These are phyloP conservation scores for Cystofilobasidium bisporidii DNA, from an alignment of 768 basidiomycete species.

Conservation along the genomic window DNA sequence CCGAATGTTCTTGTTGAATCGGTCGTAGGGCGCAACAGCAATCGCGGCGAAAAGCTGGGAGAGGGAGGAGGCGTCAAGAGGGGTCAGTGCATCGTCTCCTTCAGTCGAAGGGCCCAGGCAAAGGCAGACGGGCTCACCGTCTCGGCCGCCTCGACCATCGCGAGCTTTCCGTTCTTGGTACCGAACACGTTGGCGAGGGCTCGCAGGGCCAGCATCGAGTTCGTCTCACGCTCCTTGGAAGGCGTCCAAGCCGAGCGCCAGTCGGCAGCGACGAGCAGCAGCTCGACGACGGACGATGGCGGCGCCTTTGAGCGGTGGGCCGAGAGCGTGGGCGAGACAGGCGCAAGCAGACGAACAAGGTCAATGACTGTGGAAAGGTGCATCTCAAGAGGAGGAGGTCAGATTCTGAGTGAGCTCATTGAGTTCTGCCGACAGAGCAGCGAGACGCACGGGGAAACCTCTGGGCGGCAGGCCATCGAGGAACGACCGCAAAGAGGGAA, in stretches of 20 bases:
- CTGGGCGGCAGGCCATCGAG: constrained; percentile 29
- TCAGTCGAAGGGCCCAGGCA: constrained; percentile 13
- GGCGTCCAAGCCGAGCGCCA: constrained; percentile 48
- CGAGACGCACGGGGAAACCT: constrained; percentile 27
- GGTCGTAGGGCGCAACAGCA: constrained; percentile 42
- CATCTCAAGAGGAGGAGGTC: too few species aligned
- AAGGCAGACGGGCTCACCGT: constrained; percentile 27
- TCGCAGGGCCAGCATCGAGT: constrained; percentile 67
- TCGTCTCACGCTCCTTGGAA: constrained; percentile 69
- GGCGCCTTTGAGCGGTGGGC: constrained; percentile 41
- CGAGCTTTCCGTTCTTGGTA: constrained; percentile 34
- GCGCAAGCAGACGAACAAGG: constrained; percentile 64
- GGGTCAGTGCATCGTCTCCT: background rate
- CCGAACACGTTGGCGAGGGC: constrained; percentile 70
- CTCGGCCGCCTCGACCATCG: constrained; percentile 22
- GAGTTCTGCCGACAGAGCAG: background rate
- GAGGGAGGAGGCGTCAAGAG: background rate
- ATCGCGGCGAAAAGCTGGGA: constrained; percentile 46
- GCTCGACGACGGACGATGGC: constrained; percentile 49
- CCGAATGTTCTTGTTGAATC: constrained; percentile 48
- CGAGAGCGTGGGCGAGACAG: constrained; percentile 51
- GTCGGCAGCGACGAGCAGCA: constrained; percentile 59
- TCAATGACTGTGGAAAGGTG: constrained; percentile 64
- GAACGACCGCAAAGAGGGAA: constrained; percentile 17
- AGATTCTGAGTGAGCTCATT: too few species aligned